A percentile compares a stretch with the other conserved stretches of the same genome.
These are phyloP conservation scores for Cercospora nicotianae DNA, from an alignment of 2,329 filamentous ascomycete species.

Conservation along the genomic window DNA sequence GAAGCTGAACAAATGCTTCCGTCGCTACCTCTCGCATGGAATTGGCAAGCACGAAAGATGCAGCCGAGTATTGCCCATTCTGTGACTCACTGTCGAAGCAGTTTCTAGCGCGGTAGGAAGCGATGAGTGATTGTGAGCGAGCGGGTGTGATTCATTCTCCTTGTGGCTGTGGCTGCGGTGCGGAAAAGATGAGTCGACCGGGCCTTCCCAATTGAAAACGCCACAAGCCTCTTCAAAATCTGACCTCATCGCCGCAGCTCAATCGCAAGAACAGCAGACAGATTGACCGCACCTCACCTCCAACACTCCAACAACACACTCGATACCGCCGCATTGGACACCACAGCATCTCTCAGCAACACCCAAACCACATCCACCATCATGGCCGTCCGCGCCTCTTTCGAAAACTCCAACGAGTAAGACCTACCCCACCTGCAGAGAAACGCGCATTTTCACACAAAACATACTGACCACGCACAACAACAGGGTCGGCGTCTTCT, in stretches of 20 bases:
- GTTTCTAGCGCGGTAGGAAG: background rate
- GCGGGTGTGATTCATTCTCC: background rate
- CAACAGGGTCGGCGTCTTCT: conserved; percentile 89
- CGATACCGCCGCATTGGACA: conserved; percentile 12
- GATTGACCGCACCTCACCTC: background rate
- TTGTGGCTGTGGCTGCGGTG: background rate
- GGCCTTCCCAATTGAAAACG: conserved; percentile 7
- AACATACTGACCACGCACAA: conserved; percentile 4
- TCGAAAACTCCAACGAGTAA: conserved; percentile 90
- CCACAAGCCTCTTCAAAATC: conserved; percentile 4
- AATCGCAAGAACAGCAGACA: background rate
- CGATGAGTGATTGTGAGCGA: conserved; percentile 5
- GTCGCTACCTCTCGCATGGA: background rate
- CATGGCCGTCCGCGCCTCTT: conserved; percentile 62
- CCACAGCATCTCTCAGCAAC: conserved; percentile 5
- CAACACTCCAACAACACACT: background rate
- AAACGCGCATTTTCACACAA: conserved; percentile 21
- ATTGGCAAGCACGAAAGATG: background rate
- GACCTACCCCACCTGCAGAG: conserved; percentile 17
- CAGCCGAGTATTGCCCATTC: background rate
- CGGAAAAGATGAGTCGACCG: conserved; percentile 4
- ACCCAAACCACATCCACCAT: conserved; percentile 31
- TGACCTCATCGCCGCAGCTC: conserved; percentile 3
- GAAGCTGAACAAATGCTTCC: background rate
- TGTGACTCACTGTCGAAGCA: background rate